Base-by-base conservation (phyloP, 768 basidiomycete genomes). In the Tylopilus balloui region DNA sequence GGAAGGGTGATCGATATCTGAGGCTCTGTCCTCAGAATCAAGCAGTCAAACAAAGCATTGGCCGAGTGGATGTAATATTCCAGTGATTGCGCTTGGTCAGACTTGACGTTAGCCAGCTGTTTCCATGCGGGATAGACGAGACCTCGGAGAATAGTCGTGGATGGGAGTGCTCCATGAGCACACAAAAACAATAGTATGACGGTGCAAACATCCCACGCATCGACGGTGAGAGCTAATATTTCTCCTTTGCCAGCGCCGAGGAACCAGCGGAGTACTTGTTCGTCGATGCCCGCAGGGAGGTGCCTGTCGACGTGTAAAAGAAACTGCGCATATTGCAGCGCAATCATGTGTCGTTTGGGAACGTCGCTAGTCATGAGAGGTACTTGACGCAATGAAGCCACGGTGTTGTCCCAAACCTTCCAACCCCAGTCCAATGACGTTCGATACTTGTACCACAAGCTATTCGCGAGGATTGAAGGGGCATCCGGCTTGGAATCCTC, bases 361-460 rank as follows among this genome's bases (percentile, higher is more conserved):
- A 62, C 49, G 48, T 83, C 81, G 4, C 71, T 57, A 14, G 74
- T 74, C 72, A 85, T 78, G 37, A 67, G 65, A 6, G 83, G 79
- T 37, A 87, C 73, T 61, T 86, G 84, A 36, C 83, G 84, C 37
- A 92, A 71, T 44, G 83, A 84, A 6, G 85, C 80, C 37, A 92
- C 74, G 1, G 84, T 80, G 57, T 87, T 90, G 61, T 90, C 87
- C 88, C 88, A 91, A 17, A 86, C 84, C 57, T 83, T 85, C 80
- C 81, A 85, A 2, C 78, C 87, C 87, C 88, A 90, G 56, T 88
- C 79, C 13, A 67, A 59, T 0, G 86, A 79, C 14, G 78, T 79
- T 36, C 85, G 80, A 57, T 90, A 90, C 61, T 87, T 86, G 66
- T 87, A 86, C 89, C 89, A 92, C 13, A 92, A 71, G 39, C 78